Evolutionary conservation across 306 rosid species (phyloP), one percentile per base, ranked within the genome.

Genomic region (Fragaria iinumae): DNA sequence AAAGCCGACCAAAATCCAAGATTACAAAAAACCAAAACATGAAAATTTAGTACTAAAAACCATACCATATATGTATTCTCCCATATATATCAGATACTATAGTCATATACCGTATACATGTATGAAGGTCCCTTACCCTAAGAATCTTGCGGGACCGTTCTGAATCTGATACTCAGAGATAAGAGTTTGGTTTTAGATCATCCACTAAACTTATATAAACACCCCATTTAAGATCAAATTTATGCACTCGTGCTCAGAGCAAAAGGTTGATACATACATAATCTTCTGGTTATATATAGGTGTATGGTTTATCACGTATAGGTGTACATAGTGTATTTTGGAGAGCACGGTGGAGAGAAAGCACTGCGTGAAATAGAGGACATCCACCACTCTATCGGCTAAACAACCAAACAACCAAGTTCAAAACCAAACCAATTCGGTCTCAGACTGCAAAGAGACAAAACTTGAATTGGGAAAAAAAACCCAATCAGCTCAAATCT

Each of bases 321-420:
- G 97, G 87, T 90, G 72, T 89, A 88, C 53, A 71, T 90, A 23
- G 95, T 87, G 32, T 90, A 90, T 81, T 76, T 92, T 67, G 88
- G 89, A 71, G 88, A 77, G 18, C 83, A 87, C 56, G 73, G 47
- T 45, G 88, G 80, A 84, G 91, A 80, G 11, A 84, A 80, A 79
- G 73, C 84, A 67, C 9, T 74, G 73, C 77, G 82, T 47, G 89
- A 89, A 72, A 84, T 87, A 53, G 90, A 90, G 80, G 86, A 79
- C 27, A 69, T 3, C 4, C 97, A 95, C 64, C 88, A 80, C 17
- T 92, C 98, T 25, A 25, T 25, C 27, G 27, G 27, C 27, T 25
- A 25, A 25, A 25, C 27, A 25, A 25, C 27, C 27, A 25, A n/a
- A n/a, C n/a, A n/a, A n/a, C n/a, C n/a, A n/a, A 25, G 27, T 25